phyloP scores from a whole-genome alignment of 768 basidiomycete genomes.

The Serendipita indica region DNA sequence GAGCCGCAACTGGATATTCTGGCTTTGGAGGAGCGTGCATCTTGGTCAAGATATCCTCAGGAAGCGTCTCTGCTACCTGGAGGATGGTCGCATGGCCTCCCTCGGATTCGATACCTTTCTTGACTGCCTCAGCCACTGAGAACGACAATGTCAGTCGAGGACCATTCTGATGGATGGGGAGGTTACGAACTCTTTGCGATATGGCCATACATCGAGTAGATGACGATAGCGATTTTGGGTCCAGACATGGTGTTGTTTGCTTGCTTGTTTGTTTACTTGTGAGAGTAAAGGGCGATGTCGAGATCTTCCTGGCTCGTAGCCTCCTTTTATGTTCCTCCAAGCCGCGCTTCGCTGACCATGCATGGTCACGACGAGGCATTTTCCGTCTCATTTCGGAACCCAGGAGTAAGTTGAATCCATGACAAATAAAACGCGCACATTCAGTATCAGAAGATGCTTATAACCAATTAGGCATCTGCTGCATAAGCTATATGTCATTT shows the following conservation, averaged over 20 bases:
- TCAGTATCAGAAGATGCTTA: too few species aligned
- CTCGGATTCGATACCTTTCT: constrained; percentile 28
- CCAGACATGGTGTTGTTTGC: neutral
- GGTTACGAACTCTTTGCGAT: constrained; percentile 42
- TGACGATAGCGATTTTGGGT: constrained; percentile 19
- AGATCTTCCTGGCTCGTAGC: too few species aligned
- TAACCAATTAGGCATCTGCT: too few species aligned
- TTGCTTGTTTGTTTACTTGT: neutral
- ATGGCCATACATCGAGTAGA: constrained; percentile 65
- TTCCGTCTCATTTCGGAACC: too few species aligned
- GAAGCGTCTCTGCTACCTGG: constrained; percentile 65
- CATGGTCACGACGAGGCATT: too few species aligned
- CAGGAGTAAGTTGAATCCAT: too few species aligned
- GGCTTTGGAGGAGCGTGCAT: constrained; percentile 63
- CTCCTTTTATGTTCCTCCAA: too few species aligned
- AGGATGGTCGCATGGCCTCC: constrained; percentile 33
- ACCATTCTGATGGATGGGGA: neutral
- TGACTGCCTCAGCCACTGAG: constrained; percentile 45
- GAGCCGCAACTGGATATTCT: constrained; percentile 50
- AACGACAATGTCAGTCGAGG: constrained; percentile 10
- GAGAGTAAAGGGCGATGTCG: too few species aligned
- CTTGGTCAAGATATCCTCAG: constrained; percentile 45
- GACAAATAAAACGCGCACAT: too few species aligned
- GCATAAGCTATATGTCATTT: too few species aligned
- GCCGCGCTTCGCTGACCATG: too few species aligned